Percentiles rank a stretch among this genome's conserved stretches.
phyloP scores from a whole-genome alignment of 176 grass and related monocot genomes.

The Carex pumila region DNA sequence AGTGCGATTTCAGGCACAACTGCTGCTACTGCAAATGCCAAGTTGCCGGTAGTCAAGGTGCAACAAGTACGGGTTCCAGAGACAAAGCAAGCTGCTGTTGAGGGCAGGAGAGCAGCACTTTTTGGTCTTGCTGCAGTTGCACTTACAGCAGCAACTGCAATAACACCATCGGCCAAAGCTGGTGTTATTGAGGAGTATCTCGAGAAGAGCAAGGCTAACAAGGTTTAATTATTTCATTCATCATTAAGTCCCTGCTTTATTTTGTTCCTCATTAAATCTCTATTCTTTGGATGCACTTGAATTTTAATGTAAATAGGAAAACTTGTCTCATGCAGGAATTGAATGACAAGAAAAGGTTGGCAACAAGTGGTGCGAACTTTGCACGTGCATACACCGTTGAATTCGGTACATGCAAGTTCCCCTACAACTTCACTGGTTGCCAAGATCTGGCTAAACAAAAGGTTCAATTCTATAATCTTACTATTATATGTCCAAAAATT shows the following conservation, averaged over 20 bases:
- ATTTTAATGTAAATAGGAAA: not conserved
- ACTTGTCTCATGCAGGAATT: slow-evolving; percentile 58
- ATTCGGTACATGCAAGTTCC: slow-evolving; percentile 90
- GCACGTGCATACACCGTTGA: slow-evolving; percentile 85
- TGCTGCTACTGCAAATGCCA: not conserved
- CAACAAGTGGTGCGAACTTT: slow-evolving; percentile 76
- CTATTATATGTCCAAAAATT: not conserved
- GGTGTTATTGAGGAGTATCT: slow-evolving; percentile 84
- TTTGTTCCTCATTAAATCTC: not conserved
- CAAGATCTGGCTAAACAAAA: slow-evolving; percentile 99
- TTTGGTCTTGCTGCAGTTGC: slow-evolving; percentile 62
- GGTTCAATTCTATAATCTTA: slow-evolving; percentile 23
- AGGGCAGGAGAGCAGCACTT: slow-evolving; percentile 57
- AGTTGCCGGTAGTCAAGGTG: slow-evolving; percentile 20
- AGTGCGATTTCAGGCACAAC: slow-evolving; percentile 11
- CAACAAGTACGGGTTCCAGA: slow-evolving; percentile 12
- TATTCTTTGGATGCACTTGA: not conserved
- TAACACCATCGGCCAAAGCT: slow-evolving; percentile 41
- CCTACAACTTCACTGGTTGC: slow-evolving; percentile 95
- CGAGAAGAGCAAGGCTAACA: slow-evolving; percentile 95
- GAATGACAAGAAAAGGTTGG: slow-evolving; percentile 93
- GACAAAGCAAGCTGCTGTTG: slow-evolving; percentile 5
- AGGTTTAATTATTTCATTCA: slow-evolving; percentile 27
- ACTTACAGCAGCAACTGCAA: slow-evolving; percentile 30
- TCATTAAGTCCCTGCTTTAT: not conserved